Conservation (phyloP, 202 grass and related monocot species). For the Panicum virgatum region DNA sequence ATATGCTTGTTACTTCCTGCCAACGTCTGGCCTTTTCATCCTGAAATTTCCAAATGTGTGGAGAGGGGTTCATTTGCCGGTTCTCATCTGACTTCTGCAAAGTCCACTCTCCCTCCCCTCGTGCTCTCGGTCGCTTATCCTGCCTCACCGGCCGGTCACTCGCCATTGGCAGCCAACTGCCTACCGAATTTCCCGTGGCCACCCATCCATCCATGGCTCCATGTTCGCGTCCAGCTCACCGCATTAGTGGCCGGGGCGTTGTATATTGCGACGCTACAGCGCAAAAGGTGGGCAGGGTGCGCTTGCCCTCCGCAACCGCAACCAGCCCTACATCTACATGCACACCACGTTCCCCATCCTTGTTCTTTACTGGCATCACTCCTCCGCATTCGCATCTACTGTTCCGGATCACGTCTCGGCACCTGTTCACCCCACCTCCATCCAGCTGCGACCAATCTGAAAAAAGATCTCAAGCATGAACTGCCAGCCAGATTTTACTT, state of each 20-base stretch:
- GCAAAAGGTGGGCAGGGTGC: constrained; percentile 42
- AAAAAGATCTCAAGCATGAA: background rate
- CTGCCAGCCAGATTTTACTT: constrained; percentile 2
- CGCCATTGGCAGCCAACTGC: constrained; percentile 2
- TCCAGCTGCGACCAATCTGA: background rate
- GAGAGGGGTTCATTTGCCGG: background rate
- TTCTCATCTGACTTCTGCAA: constrained; percentile 19
- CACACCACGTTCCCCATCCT: constrained; percentile 50
- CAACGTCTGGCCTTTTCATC: background rate
- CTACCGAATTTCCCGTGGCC: constrained; percentile 41
- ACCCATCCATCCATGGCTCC: constrained; percentile 14
- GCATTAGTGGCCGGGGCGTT: constrained; percentile 42
- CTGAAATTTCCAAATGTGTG: constrained; percentile 1
- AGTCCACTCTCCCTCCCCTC: background rate
- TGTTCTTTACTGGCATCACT: constrained; percentile 34
- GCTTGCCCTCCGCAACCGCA: constrained; percentile 42
- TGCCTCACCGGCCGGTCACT: constrained; percentile 12
- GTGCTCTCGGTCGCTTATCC: constrained; percentile 16
- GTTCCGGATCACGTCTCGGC: constrained; percentile 36
- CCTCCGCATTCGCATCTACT: constrained; percentile 4
- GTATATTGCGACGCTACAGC: constrained; percentile 54
- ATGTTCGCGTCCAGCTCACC: constrained; percentile 62
- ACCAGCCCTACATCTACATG: constrained; percentile 48
- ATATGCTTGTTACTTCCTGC: background rate
- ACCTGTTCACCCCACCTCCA: constrained; percentile 15